Base-by-base conservation (phyloP, 768 basidiomycete species). In the Dacryopinax spathularia region DNA sequence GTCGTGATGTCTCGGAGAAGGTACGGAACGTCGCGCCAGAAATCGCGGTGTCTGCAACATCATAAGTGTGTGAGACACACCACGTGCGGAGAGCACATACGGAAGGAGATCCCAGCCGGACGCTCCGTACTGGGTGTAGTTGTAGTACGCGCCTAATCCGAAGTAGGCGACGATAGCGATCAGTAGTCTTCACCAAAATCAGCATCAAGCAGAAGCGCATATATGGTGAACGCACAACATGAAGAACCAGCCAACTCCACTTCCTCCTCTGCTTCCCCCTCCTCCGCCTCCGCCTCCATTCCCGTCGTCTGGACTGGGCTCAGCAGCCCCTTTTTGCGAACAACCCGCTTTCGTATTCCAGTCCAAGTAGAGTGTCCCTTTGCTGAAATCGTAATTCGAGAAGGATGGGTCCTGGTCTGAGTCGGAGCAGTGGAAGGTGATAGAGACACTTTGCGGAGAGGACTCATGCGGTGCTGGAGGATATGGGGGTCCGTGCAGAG, bases 191-290 rank as follows among this genome's bases (percentile, higher is more conserved):
- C 10, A 33, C 33, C 41, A 48, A 34, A 41, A 33, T 27, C 7
- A 39, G 4, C 33, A 33, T 18, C 0, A 6, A 59, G 13, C 16
- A 39, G 16, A 34, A 25, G 27, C 16, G 25, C n/a, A n/a, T n/a
- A n/a, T n/a, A 15, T 20, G 22, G 25, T n/a, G 34, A 13, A 73
- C 88, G 73, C 73, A 88, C 89, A 91, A 77, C 33, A 91, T 77
- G 78, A 93, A 88, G 77, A 93, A 92, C 81, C 88, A 91, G 2
- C 89, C 87, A n/a, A 94, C 76, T 25, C 86, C 88, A 72, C 85
- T 89, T 2, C 85, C 87, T 27, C 82, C 79, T 20, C 62, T 61
- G 7, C 34, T 41, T 66, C 60, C 67, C 69, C 67, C 27, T 25
- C 63, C 22, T 70, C 65, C 44, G 64, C 63, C 9, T 63, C 66